Evolutionary conservation across 129 eudicot genomes (phyloP).

Genomic region (Flaveria robusta): DNA sequence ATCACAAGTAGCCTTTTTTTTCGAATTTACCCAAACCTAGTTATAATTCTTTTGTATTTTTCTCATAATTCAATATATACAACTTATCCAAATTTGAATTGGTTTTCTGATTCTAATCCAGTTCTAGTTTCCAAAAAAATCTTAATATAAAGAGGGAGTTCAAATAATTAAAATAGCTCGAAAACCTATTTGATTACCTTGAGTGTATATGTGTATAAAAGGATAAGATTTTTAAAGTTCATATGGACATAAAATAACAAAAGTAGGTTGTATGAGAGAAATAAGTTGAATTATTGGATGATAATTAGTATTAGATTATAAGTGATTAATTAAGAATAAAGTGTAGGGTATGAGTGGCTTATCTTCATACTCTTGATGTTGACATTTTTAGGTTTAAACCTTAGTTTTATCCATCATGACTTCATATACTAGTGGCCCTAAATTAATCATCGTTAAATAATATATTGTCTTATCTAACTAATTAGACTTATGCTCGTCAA

Average conservation of each 20-base stretch:
- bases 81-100: too few relatives aligned
- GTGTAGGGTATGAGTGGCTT: conserved; percentile 30
- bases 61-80: not conserved
- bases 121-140: not conserved
- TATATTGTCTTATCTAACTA: not conserved
- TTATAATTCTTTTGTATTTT: too few relatives aligned
- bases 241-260: not conserved
- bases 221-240: not conserved
- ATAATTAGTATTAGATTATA: not conserved
- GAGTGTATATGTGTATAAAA: not conserved
- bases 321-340: conserved; percentile 7
- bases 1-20: too few relatives aligned
- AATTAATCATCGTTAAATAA: conserved; percentile 23
- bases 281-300: conserved; percentile 17
- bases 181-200: not conserved
- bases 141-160: not conserved
- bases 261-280: not conserved
- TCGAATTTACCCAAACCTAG: too few relatives aligned
- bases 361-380: conserved; percentile 39
- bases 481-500: not conserved
- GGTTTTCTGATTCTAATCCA: too few relatives aligned
- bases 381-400: conserved; percentile 20
- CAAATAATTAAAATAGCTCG: not conserved
- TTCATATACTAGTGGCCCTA: conserved; percentile 30
- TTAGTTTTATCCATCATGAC: not conserved